Conservation (phyloP, 305 asterid species). For the Lippia alba region DNA sequence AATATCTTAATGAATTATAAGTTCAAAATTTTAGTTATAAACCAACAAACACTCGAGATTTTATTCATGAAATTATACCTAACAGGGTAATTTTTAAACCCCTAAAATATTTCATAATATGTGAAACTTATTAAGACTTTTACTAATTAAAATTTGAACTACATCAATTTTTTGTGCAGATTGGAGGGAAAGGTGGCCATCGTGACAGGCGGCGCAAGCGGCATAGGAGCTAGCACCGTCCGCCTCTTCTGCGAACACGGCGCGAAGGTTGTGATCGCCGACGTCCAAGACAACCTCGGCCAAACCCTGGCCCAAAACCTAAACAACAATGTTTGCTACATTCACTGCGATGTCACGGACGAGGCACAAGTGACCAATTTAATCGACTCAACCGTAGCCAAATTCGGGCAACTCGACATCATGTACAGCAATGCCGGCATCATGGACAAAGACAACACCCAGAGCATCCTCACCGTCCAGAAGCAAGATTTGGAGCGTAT, state of each 20-base stretch:
- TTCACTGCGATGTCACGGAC: slow-evolving; percentile 56
- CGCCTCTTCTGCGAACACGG: slow-evolving; percentile 46
- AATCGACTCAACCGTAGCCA: slow-evolving; percentile 39
- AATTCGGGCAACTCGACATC: slow-evolving; percentile 57
- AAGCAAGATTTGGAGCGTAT: slow-evolving; percentile 36
- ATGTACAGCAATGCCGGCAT: slow-evolving; percentile 67
- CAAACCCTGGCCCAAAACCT: slow-evolving; percentile 33
- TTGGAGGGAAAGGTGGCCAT: slow-evolving; percentile 58
- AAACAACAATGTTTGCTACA: slow-evolving; percentile 28
- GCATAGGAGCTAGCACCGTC: too few species aligned
- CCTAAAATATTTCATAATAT: too few species aligned
- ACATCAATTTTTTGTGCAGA: slow-evolving; percentile 31
- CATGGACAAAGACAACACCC: neutral
- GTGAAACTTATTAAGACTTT: too few species aligned
- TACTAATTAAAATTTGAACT: too few species aligned
- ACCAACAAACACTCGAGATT: too few species aligned
- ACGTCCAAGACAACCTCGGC: slow-evolving; percentile 46
- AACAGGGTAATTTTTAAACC: too few species aligned
- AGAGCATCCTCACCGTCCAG: slow-evolving; percentile 30
- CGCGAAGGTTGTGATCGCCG: slow-evolving; percentile 53
- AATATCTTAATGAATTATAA: too few species aligned
- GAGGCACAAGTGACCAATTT: slow-evolving; percentile 44
- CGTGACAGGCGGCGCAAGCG: slow-evolving; percentile 48
- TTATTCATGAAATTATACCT: too few species aligned
- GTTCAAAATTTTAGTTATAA: too few species aligned